Base-by-base conservation (phyloP, 208 protist genomes). In the Herpetomonas samuelpessoai region DNA sequence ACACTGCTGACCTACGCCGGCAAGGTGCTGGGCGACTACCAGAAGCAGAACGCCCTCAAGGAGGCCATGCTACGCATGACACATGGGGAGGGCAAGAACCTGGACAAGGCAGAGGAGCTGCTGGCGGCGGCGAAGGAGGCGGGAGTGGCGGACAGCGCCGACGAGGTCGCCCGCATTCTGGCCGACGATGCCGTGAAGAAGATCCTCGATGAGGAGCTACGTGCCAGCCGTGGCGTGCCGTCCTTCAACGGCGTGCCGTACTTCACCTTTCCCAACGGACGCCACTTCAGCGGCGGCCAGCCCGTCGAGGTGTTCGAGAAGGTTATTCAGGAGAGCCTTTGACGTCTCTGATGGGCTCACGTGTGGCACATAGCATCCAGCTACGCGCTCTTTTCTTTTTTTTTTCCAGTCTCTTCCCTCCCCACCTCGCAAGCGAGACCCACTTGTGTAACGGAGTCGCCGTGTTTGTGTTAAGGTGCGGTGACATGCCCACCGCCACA, bases 21-120 rank as follows among this genome's bases (percentile, higher is more conserved):
- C 28, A 31, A 60, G 14, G 18, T 79, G 1, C 19, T 56, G 18
- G 27, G 61, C 21, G 49, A 67, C 49, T 79, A 51, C 52, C 16
- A 39, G n/a, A 56, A 51, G 66, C 73, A 79, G 60, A 67, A 62
- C 38, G 29, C 46, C 2, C 49, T 74, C 24, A 78, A 78, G 60
- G 73, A 73, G 46, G 67, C 63, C 25, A 59, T 79, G 65, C 67
- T 79, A 31, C 73, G 73, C 56, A 69, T 69, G 73, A 62, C 73
- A 6, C 73, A 79, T 62, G 53, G 52, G n/a, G 56, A 69, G 29
- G 50, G 67, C 12, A 74, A 74, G 61, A 74, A 74, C 56, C 29
- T 79, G 16, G 67, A 74, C 47, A 26, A 30, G 25, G 2, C 67
- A n/a, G 47, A 51, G 4, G 49, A 47, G 14, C 59, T 74, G 19